Percentiles rank a stretch among this genome's conserved stretches.
Evolutionary conservation across 768 basidiomycete genomes (phyloP).

Genomic region (Collybia mongolica): DNA sequence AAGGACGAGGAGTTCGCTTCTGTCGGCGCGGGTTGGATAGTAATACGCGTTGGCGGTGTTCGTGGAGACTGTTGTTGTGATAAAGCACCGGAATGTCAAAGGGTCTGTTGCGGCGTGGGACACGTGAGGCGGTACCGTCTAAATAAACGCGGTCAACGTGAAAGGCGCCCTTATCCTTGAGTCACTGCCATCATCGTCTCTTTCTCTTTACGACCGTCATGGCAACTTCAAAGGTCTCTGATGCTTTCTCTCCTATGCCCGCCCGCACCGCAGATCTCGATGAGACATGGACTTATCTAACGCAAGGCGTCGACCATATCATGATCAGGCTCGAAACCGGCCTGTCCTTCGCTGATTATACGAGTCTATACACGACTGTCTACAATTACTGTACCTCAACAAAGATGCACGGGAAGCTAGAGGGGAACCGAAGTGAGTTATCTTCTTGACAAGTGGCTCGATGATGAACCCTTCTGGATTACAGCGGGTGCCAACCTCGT

Average conservation of each 20-base stretch:
- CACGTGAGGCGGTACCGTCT: not conserved
- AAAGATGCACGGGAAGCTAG: constrained; percentile 64
- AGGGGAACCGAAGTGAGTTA: constrained; percentile 69
- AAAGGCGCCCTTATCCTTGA: not conserved
- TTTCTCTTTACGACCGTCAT: constrained; percentile 10
- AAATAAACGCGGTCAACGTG: not conserved
- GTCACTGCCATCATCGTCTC: constrained; percentile 1
- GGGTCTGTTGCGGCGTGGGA: not conserved
- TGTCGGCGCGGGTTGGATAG: too few relatives aligned
- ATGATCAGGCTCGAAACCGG: constrained; percentile 87
- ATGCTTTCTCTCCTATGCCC: constrained; percentile 50
- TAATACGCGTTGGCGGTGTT: too few relatives aligned
- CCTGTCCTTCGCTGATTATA: constrained; percentile 69
- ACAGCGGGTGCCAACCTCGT: constrained; percentile 93
- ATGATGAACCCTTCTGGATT: constrained; percentile 1
- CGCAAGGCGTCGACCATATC: constrained; percentile 85
- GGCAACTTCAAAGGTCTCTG: not conserved
- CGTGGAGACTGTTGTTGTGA: too few relatives aligned
- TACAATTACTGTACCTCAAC: constrained; percentile 99
- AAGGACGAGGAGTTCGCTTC: too few relatives aligned
- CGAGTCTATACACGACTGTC: constrained; percentile 85
- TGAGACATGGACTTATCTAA: constrained; percentile 87
- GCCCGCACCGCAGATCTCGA: constrained; percentile 69
- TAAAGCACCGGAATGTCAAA: too few relatives aligned
- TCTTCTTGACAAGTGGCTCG: constrained; percentile 5